Conservation (phyloP, 2,329 filamentous ascomycete genomes). For the Penicillium fuscoglaucum region DNA sequence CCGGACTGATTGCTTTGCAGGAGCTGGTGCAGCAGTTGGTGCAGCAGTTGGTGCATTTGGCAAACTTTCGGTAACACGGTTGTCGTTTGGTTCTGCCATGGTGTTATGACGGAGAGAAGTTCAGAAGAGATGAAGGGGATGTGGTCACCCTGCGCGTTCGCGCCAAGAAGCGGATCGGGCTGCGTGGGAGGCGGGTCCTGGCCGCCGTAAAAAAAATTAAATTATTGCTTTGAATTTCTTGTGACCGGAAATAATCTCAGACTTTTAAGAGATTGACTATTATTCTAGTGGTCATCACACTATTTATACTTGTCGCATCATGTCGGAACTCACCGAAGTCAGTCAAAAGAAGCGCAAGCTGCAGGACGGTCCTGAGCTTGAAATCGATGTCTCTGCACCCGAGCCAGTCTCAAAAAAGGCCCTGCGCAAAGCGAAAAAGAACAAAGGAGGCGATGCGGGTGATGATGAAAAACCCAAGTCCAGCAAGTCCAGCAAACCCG, state of each 20-base stretch:
- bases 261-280: not conserved
- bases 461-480: constrained; percentile 32
- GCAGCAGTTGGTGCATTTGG: constrained; percentile 29
- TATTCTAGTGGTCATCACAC: not conserved
- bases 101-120: constrained; percentile 10
- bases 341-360: constrained; percentile 70
- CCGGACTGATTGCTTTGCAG: constrained; percentile 59
- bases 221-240: constrained; percentile 8
- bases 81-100: constrained; percentile 38
- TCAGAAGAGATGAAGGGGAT: constrained; percentile 12
- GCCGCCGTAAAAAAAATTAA: constrained; percentile 32
- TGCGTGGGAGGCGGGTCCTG: constrained; percentile 29
- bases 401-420: constrained; percentile 95
- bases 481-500: constrained; percentile 33
- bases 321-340: constrained; percentile 31
- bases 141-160: constrained; percentile 18
- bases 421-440: constrained; percentile 83
- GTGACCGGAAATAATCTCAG: not conserved
- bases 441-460: constrained; percentile 18
- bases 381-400: constrained; percentile 84
- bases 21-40: constrained; percentile 31
- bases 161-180: constrained; percentile 22
- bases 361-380: constrained; percentile 62
- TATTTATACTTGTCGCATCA: constrained; percentile 18
- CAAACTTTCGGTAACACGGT: constrained; percentile 32